Evolutionary conservation across 371 early-diverging fungal genomes (phyloP).

Genomic region (Mucor indicus): DNA sequence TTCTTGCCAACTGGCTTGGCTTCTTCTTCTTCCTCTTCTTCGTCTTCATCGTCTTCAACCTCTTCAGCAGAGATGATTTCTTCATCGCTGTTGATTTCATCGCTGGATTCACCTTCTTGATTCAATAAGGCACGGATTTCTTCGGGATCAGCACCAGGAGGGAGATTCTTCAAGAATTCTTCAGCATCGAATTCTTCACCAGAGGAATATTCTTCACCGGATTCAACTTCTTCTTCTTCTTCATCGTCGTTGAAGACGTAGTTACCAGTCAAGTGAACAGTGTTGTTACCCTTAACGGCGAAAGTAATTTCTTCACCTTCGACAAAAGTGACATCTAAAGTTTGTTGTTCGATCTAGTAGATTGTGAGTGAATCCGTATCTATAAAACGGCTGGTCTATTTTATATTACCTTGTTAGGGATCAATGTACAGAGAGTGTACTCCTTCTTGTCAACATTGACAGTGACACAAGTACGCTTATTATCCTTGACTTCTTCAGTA

Average conservation of each 20-base stretch:
- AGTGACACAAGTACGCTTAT: slow-evolving; percentile 60
- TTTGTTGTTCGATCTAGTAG: slow-evolving; percentile 61
- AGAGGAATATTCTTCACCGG: slow-evolving; percentile 24
- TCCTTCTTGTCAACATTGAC: slow-evolving; percentile 69
- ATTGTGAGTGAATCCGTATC: not conserved
- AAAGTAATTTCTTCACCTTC: slow-evolving; percentile 82
- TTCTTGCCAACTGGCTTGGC: slow-evolving; percentile 36
- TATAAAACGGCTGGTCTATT: not conserved
- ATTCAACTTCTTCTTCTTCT: slow-evolving; percentile 29
- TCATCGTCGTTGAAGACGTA: slow-evolving; percentile 48
- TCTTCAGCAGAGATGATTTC: slow-evolving; percentile 44
- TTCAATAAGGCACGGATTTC: slow-evolving; percentile 9
- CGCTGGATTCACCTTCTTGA: slow-evolving; percentile 35
- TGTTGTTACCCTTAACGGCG: slow-evolving; percentile 50
- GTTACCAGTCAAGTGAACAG: slow-evolving; percentile 76
- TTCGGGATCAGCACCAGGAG: slow-evolving; percentile 4
- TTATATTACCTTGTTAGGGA: slow-evolving; percentile 59
- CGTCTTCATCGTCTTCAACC: slow-evolving; percentile 20
- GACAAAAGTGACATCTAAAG: slow-evolving; percentile 67
- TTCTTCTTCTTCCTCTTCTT: slow-evolving; percentile 4
- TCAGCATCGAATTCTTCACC: slow-evolving; percentile 48
- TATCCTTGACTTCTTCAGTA: slow-evolving; percentile 48
- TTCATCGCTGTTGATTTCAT: slow-evolving; percentile 32
- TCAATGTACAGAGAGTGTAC: slow-evolving; percentile 78
- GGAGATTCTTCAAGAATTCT: slow-evolving; percentile 23